Base-by-base conservation (phyloP, 1,284 basidiomycete genomes). In the Earliella scabrosa region DNA sequence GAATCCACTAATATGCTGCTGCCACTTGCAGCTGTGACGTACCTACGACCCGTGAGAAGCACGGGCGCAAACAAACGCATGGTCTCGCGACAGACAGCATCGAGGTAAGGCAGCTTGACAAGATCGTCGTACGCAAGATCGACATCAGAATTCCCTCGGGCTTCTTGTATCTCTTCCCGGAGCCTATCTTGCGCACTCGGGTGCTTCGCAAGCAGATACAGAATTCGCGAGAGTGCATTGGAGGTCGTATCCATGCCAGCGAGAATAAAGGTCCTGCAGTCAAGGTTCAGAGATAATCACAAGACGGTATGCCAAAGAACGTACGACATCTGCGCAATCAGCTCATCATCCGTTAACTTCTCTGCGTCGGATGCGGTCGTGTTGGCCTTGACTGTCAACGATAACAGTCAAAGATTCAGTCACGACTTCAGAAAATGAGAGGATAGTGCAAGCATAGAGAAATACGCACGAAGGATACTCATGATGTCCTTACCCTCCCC, bases 401-500 rank as follows among this genome's bases (percentile, higher is more conserved):
- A n/a, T n/a, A 14, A 9, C 10, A 16, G 44, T 13, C 29, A 13
- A 13, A 13, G 29, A 31, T 31, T 31, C n/a, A n/a, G n/a, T n/a
- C n/a, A 31, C 7, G 7, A 31, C 13, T 13, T 31, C 29, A 6
- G 29, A 7, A 31, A 6, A 31, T 6, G 6, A 31, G 6, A 31
- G 13, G 7, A 31, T 13, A 31, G 29, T 31, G n/a, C 29, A 31
- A 31, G 13, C 7, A 31, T 31, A 31, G 29, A 31, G 29, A 31
- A 56, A 16, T 54, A 40, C 54, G 44, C 47, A 82, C 72, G 52
- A 5, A 70, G 51, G 21, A 81, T 72, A 46, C 77, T 79, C 62
- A 80, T 73, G 43, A 81, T 67, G 60, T 82, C 80, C 57, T 75
- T 77, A 9, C 75, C 78, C 49, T 72, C 64, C 3, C 69, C 72